Percentiles rank a stretch among this genome's conserved stretches.
Evolutionary conservation across 73 alveolate genomes (phyloP).

Genomic region (Paramecium biaurelia): DNA sequence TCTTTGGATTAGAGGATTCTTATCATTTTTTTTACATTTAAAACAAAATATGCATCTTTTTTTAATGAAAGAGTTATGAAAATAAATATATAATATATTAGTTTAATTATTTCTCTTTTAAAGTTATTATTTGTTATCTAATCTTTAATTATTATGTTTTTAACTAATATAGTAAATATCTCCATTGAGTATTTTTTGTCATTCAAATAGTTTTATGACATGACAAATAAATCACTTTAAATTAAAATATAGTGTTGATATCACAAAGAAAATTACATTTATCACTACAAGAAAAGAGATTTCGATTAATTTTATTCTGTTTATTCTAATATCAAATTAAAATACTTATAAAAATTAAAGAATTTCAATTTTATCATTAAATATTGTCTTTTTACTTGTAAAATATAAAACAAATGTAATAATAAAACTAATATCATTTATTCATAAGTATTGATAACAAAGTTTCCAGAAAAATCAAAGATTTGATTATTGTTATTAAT

Average conservation of each 20-base stretch:
- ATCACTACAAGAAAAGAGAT: neutral
- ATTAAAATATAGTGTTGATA: too few species aligned
- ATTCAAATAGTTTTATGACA: too few species aligned
- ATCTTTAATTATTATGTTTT: too few species aligned
- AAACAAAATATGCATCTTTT: too few species aligned
- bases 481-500: neutral
- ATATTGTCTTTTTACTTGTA: neutral
- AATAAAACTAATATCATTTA: neutral
- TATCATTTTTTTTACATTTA: neutral
- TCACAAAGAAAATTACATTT: too few species aligned
- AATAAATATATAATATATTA: too few species aligned
- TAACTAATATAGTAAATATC: too few species aligned
- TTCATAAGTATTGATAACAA: neutral
- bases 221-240: too few species aligned
- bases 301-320: neutral
- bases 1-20: neutral
- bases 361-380: neutral
- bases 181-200: too few species aligned
- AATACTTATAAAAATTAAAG: neutral
- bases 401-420: neutral
- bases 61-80: too few species aligned
- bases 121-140: too few species aligned
- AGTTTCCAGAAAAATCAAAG: neutral
- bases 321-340: neutral
- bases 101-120: too few species aligned